These are phyloP conservation scores for Aspergillus fructus DNA, from an alignment of 2,329 filamentous ascomycete genomes.

Conservation along the genomic window DNA sequence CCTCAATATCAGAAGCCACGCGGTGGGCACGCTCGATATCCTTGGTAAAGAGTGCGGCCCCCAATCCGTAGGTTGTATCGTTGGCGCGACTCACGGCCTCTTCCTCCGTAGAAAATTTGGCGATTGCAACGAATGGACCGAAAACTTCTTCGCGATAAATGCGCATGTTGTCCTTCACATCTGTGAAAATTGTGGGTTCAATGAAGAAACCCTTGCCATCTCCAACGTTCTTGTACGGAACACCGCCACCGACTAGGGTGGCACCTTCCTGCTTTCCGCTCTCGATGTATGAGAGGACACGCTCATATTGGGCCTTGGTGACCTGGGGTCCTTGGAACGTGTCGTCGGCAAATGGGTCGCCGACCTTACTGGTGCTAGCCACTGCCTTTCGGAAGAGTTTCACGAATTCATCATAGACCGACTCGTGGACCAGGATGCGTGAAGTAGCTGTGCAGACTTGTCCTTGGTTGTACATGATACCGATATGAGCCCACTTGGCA, in stretches of 20 bases:
- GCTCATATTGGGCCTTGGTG: constrained; percentile 38
- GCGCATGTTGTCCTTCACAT: constrained; percentile 57
- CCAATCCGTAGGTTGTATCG: constrained; percentile 47
- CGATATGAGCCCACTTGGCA: constrained; percentile 65
- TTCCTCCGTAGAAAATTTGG: constrained; percentile 59
- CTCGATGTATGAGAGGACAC: constrained; percentile 69
- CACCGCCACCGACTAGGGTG: constrained; percentile 63
- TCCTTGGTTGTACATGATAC: constrained; percentile 48
- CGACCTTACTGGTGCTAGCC: constrained; percentile 34
- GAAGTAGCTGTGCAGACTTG: constrained; percentile 38
- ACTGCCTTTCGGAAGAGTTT: constrained; percentile 33
- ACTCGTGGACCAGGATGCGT: constrained; percentile 59
- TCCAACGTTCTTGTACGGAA: constrained; percentile 53
- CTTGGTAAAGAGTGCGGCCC: constrained; percentile 41
- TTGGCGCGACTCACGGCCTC: constrained; percentile 60
- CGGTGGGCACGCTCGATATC: constrained; percentile 64
- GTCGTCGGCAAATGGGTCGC: constrained; percentile 36
- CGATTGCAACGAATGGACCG: constrained; percentile 60
- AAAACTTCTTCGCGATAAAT: constrained; percentile 65
- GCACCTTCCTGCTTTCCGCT: constrained; percentile 70
- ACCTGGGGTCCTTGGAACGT: constrained; percentile 40
- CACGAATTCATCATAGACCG: constrained; percentile 34
- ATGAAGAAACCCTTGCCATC: constrained; percentile 66
- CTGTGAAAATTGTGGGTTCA: constrained; percentile 58
- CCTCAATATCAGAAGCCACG: constrained; percentile 57